Base-by-base conservation (phyloP, 106 monocot species). In the Agapanthus africanus region DNA sequence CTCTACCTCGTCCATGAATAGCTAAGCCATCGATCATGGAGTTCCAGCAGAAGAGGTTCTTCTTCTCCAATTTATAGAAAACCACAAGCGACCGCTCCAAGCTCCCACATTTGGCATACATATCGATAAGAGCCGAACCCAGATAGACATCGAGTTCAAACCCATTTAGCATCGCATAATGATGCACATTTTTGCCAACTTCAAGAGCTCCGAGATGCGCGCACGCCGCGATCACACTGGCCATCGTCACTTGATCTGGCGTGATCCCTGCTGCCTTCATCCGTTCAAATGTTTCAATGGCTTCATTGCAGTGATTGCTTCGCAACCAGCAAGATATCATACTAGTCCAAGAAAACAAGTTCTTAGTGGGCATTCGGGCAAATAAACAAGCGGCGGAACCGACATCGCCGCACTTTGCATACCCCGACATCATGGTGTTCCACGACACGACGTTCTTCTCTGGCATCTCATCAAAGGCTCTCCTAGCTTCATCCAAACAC, bases 71-170 rank as follows among this genome's bases (percentile, higher is more conserved):
- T 61, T 87, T 87, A 66, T 79, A 84, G 69, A 91, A 91, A 11
- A 82, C 64, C 65, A 79, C 37, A 7, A 87, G 77, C 21, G 91
- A 74, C 70, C 46, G 74, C 66, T 77, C 81, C 42, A 84, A 54
- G 50, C 50, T 49, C 30, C 86, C 90, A 44, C 90, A 86, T 70
- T 90, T 90, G 4, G 90, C 90, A 15, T 87, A 91, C 91, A 91
- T 84, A 40, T 91, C 91, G 16, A 91, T 63, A 77, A 91, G 42
- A 16, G 87, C 77, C n/a, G 86, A 87, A 8, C 84, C 87, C 0
- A 84, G 65, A 60, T 79, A 81, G 2, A 87, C 86, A 77, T 84
- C 76, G 10, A 79, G 44, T 7, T 54, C 22, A 23, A 85, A 82
- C 6, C 75, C 74, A 37, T 71, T 37, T 22, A 46, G 67, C 33